phyloP scores from a whole-genome alignment of 495 filamentous ascomycete species.

The Letharia columbiana region DNA sequence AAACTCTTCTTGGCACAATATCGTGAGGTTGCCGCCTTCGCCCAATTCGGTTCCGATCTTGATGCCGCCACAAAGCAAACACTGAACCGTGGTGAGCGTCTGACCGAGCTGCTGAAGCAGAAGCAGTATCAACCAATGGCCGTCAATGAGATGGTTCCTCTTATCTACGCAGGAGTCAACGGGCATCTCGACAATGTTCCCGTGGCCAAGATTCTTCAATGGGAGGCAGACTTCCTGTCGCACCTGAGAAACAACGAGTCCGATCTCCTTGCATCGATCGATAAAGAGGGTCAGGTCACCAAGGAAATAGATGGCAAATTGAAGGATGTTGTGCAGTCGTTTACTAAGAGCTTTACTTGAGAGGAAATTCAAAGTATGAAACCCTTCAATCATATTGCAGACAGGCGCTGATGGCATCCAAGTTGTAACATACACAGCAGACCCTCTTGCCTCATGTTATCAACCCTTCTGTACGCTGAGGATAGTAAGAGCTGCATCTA shows the following conservation, averaged over 20 bases:
- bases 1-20: conserved; percentile 99
- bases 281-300: conserved; percentile 91
- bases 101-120: conserved; percentile 99
- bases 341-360: conserved; percentile 85
- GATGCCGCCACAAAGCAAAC: conserved; percentile 99
- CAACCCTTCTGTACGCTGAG: background rate
- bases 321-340: conserved; percentile 65
- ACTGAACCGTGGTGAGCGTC: conserved; percentile 94
- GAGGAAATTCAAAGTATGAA: conserved; percentile 1
- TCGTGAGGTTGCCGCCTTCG: conserved; percentile 99
- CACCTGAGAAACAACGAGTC: conserved; percentile 85
- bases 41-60: conserved; percentile 99
- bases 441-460: conserved; percentile 7
- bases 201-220: conserved; percentile 75
- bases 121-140: conserved; percentile 99
- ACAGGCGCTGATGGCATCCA: conserved; percentile 1
- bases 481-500: background rate
- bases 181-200: conserved; percentile 83
- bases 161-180: conserved; percentile 99
- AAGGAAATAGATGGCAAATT: conserved; percentile 88
- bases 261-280: conserved; percentile 76
- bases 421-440: conserved; percentile 18
- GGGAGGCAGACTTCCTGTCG: conserved; percentile 88
- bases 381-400: background rate
- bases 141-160: conserved; percentile 98